Conservation (phyloP, 1,284 basidiomycete genomes). For the Trametes hirsuta region DNA sequence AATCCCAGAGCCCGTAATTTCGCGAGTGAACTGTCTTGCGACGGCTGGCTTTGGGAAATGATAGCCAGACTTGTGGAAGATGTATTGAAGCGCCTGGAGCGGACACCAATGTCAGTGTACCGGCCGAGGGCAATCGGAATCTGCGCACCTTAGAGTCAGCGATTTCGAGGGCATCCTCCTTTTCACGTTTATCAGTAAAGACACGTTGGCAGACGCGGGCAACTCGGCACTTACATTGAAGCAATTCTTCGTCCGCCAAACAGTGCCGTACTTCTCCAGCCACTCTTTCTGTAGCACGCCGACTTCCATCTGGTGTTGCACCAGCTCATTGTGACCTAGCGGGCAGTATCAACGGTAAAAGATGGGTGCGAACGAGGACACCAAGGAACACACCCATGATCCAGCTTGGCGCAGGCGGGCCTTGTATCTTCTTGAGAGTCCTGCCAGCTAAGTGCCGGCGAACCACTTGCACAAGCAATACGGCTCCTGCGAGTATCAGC, state of each 20-base stretch:
- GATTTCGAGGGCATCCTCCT: constrained; percentile 31
- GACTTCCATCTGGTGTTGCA: constrained; percentile 33
- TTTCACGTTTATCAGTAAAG: not conserved
- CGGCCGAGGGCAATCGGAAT: not conserved
- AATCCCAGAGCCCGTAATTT: constrained; percentile 37
- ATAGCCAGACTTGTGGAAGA: constrained; percentile 41
- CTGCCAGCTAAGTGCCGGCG: constrained; percentile 17
- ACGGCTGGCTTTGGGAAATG: constrained; percentile 37
- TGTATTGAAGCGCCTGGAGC: constrained; percentile 38
- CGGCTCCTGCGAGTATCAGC: constrained; percentile 10
- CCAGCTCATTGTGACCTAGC: constrained; percentile 31
- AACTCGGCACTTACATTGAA: constrained; percentile 30
- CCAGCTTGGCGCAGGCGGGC: constrained; percentile 25
- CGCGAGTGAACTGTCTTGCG: constrained; percentile 28
- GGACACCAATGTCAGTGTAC: not conserved
- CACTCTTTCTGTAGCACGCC: constrained; percentile 36
- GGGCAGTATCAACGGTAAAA: not conserved
- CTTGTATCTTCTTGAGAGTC: constrained; percentile 20
- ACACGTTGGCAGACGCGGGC: not conserved
- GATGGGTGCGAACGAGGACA: not conserved
- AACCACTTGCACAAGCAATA: constrained; percentile 12
- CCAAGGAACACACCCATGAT: constrained; percentile 19
- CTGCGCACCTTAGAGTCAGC: constrained; percentile 39
- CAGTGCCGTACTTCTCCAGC: constrained; percentile 36
- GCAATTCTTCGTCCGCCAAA: constrained; percentile 32